Evolutionary conservation across 2,329 filamentous ascomycete genomes (phyloP), one percentile per base, ranked within the genome.

Genomic region (Aspergillus sp.): DNA sequence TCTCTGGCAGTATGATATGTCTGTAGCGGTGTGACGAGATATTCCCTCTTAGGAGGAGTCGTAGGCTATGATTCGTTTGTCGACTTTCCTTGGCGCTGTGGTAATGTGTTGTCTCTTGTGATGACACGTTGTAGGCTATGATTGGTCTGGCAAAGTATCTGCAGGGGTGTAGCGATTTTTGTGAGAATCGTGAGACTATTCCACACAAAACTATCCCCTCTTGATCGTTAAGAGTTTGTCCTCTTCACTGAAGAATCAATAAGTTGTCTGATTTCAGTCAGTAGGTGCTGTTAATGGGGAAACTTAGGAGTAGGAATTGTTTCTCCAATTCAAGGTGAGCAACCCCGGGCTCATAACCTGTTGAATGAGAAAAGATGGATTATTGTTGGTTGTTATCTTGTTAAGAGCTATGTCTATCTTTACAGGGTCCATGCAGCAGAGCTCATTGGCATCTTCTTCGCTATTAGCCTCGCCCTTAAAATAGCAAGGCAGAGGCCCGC

Each of bases 241-340:
- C 19, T 44, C 19, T 26, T 24, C 41, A 20, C 41, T 26, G 24
- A 44, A 44, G 41, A 20, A 44, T 44, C 20, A 22, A 44, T 44
- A n/a, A 44, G 17, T n/a, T 9, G 24, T 44, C 17, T n/a, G n/a
- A 44, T 17, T 44, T 44, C 41, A 44, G 41, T 44, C 14, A 26
- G 24, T 44, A 44, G 41, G 11, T 44, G 41, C 41, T 24, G 17
- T 22, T 44, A 19, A 44, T 44, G 41, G 41, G 41, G 19, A 36
- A 44, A 44, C 41, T 44, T 44, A 24, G 41, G 41, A 44, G 41
- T 44, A 44, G 41, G 17, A 24, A 44, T 7, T 44, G 24, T 22
- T 44, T 24, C 17, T 44, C 17, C 17, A 44, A 44, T 24, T 4
- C 14, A 26, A 44, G 17, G 7, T 44, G 41, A 44, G 41, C 41